These are phyloP conservation scores for Aspergillus proliferans DNA, from an alignment of 2,329 filamentous ascomycete species.

Conservation along the genomic window DNA sequence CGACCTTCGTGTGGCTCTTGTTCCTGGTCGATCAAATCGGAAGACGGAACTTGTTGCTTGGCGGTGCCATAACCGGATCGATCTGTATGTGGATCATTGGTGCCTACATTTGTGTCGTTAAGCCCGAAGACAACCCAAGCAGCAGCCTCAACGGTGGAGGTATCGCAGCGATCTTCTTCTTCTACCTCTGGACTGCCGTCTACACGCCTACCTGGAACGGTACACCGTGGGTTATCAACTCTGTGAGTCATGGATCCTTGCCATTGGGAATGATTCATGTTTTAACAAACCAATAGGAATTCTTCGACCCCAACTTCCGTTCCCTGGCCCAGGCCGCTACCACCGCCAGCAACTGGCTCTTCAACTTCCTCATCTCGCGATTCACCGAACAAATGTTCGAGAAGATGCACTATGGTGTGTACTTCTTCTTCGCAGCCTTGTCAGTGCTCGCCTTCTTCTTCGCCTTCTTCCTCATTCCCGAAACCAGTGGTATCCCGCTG, in stretches of 20 bases:
- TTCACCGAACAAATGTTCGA: constrained; percentile 38
- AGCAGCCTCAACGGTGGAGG: constrained; percentile 20
- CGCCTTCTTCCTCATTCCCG: constrained; percentile 58
- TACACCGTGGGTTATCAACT: constrained; percentile 69
- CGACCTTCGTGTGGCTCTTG: constrained; percentile 65
- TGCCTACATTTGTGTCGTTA: constrained; percentile 28
- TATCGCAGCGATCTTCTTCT: constrained; percentile 53
- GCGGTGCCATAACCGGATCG: constrained; percentile 55
- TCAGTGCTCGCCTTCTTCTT: constrained; percentile 56
- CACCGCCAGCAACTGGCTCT: constrained; percentile 29
- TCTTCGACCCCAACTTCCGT: constrained; percentile 65
- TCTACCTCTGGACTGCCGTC: constrained; percentile 61
- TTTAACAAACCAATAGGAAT: constrained; percentile 38
- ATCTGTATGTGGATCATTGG: constrained; percentile 30
- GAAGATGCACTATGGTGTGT: constrained; percentile 53
- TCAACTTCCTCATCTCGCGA: constrained; percentile 31
- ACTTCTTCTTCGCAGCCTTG: constrained; percentile 62
- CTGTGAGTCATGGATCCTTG: constrained; percentile 11
- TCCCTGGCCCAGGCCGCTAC: constrained; percentile 67
- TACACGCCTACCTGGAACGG: constrained; percentile 70
- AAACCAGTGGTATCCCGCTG: constrained; percentile 60
- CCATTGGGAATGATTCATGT: no score
- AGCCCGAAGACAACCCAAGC: constrained; percentile 21
- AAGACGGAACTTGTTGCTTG: constrained; percentile 57
- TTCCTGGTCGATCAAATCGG: constrained; percentile 61